These are phyloP conservation scores for Globisporangium solare DNA, from an alignment of 352 stramenopile species.

Conservation along the genomic window DNA sequence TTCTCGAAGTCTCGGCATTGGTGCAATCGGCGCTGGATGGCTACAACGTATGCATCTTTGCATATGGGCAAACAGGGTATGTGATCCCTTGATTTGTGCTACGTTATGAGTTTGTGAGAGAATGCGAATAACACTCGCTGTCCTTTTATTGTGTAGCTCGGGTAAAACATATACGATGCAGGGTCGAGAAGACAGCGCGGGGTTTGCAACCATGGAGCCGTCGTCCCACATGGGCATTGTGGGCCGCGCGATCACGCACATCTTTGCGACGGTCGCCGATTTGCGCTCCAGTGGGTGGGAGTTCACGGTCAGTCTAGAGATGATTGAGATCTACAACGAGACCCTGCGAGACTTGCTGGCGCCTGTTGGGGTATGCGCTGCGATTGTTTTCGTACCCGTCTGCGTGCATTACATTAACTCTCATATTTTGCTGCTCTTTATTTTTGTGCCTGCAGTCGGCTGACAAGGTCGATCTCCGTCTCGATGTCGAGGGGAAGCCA, in stretches of 20 bases:
- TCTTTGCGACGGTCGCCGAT: constrained; percentile 65
- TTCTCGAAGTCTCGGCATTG: constrained; percentile 93
- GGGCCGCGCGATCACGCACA: constrained; percentile 68
- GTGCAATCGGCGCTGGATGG: constrained; percentile 94
- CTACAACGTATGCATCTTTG: constrained; percentile 96
- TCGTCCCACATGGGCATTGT: constrained; percentile 77
- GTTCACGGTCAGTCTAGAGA: constrained; percentile 68
- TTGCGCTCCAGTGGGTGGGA: constrained; percentile 63
- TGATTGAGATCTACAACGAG: constrained; percentile 99
- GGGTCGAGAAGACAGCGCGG: constrained; percentile 36
- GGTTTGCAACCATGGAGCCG: constrained; percentile 29
- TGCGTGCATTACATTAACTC: background rate
- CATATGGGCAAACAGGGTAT: constrained; percentile 84
- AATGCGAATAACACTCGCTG: background rate
- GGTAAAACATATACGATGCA: constrained; percentile 90
- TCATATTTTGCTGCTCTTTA: background rate
- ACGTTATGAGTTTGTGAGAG: background rate
- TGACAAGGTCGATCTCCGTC: constrained; percentile 67
- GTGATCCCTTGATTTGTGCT: background rate
- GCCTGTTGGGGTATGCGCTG: constrained; percentile 34
- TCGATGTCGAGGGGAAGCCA: constrained; percentile 65
- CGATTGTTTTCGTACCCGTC: background rate
- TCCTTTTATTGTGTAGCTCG: constrained; percentile 31
- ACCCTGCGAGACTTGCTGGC: constrained; percentile 91
- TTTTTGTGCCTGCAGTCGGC: constrained; percentile 26